Evolutionary conservation across 2,329 filamentous ascomycete genomes (phyloP).

Genomic region (Neoarthrinium moseri): DNA sequence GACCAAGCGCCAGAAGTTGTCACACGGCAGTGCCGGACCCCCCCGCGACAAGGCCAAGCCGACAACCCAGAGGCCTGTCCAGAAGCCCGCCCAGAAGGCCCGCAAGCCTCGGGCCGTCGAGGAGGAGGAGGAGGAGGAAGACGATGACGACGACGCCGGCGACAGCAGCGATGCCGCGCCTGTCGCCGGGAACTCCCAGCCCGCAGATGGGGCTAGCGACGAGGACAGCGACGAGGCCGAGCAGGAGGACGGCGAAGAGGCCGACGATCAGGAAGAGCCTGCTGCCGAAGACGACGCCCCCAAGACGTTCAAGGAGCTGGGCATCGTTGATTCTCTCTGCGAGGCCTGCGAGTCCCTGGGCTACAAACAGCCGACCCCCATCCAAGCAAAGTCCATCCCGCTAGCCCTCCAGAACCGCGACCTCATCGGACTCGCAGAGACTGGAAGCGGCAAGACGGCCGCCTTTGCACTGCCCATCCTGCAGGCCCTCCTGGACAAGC

Average conservation of each 20-base stretch:
- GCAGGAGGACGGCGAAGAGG: conserved; percentile 10
- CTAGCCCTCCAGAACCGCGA: conserved; percentile 77
- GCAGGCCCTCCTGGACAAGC: conserved; percentile 84
- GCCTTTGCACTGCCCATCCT: conserved; percentile 93
- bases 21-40: conserved; percentile 19
- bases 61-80: neutral
- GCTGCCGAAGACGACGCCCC: conserved; percentile 19
- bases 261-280: conserved; percentile 20
- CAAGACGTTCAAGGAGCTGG: conserved; percentile 68
- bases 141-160: conserved; percentile 21
- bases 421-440: conserved; percentile 91
- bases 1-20: conserved; percentile 41
- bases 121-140: conserved; percentile 7
- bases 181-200: conserved; percentile 2
- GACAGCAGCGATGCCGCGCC: conserved; percentile 7
- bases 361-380: conserved; percentile 84
- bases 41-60: neutral
- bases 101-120: neutral
- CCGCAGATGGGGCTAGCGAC: conserved; percentile 7
- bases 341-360: conserved; percentile 82
- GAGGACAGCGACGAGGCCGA: conserved; percentile 20
- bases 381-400: conserved; percentile 84
- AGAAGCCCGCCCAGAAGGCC: neutral
- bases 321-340: conserved; percentile 82
- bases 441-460: conserved; percentile 87